Evolutionary conservation across 108 stramenopile species (phyloP), one percentile per base, ranked within the genome.

Genomic region (Conticribra guillardii): DNA sequence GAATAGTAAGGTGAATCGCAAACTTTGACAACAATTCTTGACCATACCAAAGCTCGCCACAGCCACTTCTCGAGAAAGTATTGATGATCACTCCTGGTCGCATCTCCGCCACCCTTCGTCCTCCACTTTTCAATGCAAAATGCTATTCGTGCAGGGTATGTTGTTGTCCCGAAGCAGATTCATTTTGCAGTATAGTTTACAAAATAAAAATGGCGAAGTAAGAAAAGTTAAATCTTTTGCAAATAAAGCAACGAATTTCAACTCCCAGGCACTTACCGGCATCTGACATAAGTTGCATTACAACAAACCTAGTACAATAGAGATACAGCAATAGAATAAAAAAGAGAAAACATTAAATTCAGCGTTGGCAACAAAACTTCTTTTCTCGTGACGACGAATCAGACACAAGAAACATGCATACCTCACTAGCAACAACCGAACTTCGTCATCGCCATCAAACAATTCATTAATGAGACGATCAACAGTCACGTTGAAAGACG

Each of bases 81-180:
- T 22, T 85, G 82, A 26, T 88, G 84, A 33, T 85, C 84, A 24
- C 76, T 69, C 30, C 80, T 76, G 1, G 54, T 21, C 31, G 60
- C 47, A 34, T 71, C 63, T 41, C 91, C 88, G 14, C 90, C 90
- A 0, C 90, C 90, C 56, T 92, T 92, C 18, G 74, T 81, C 22
- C 78, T 63, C 88, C 91, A 92, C 69, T 83, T 86, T 41, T 88
- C 85, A 37, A 84, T 37, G 53, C 82, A 84, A 1, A 2, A 60
- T 16, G 19, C 9, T 17, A 22, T 56, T 2, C 14, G 29, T 15
- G 30, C 4, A 32, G 27, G 27, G n/a, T n/a, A n/a, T n/a, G n/a
- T n/a, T n/a, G n/a, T n/a, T n/a, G n/a, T n/a, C n/a, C n/a, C n/a
- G n/a, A n/a, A n/a, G n/a, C n/a, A n/a, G n/a, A n/a, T n/a, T n/a